phyloP scores from a whole-genome alignment of 257 asterid genomes.

The Plantago elongata region DNA sequence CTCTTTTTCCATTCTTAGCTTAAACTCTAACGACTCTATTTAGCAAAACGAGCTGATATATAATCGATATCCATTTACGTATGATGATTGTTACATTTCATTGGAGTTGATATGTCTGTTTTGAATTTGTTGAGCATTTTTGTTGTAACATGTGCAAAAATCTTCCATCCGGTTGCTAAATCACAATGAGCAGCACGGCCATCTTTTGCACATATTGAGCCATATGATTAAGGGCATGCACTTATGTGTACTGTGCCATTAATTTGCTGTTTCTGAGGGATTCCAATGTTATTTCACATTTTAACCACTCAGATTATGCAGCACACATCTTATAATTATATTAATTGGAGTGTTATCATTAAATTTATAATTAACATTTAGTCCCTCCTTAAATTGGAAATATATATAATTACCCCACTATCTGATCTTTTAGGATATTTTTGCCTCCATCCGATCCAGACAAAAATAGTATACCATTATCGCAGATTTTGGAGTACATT shows the following conservation, averaged over 20 bases:
- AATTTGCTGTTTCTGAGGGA: slow-evolving; percentile 13
- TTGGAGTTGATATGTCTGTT: not conserved
- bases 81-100: too few relatives aligned
- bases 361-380: too few relatives aligned
- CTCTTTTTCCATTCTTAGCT: not conserved
- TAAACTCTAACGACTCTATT: too few relatives aligned
- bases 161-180: slow-evolving; percentile 43
- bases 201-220: slow-evolving; percentile 33
- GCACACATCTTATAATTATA: slow-evolving; percentile 17
- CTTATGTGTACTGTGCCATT: slow-evolving; percentile 7
- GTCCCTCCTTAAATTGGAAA: too few relatives aligned
- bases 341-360: too few relatives aligned
- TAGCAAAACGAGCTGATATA: not conserved
- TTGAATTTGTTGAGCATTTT: not conserved
- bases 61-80: too few relatives aligned
- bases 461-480: too few relatives aligned
- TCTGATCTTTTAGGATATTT: too few relatives aligned
- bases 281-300: not conserved
- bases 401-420: too few relatives aligned
- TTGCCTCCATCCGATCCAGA: too few relatives aligned
- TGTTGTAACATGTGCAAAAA: slow-evolving; percentile 26
- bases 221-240: slow-evolving; percentile 11
- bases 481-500: too few relatives aligned
- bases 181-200: slow-evolving; percentile 35
- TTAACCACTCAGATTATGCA: slow-evolving; percentile 19